phyloP scores from a whole-genome alignment of 202 grass and related monocot genomes.

The Schoenoplectus triqueter region DNA sequence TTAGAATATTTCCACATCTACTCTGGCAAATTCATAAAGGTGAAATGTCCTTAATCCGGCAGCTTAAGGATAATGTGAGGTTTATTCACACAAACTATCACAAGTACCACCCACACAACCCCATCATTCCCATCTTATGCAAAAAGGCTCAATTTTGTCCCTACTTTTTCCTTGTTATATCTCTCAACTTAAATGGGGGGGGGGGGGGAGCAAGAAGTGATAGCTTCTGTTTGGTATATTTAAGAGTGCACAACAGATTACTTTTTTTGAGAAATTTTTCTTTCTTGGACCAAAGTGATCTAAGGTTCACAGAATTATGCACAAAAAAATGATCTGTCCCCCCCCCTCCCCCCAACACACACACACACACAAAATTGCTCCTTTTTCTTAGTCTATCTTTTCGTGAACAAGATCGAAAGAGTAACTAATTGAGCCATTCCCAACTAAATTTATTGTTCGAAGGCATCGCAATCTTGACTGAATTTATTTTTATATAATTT shows the following conservation, averaged over 20 bases:
- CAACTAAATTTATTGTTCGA: not conserved
- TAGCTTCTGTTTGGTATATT: not conserved
- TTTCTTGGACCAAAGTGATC: not conserved
- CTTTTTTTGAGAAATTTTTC: not conserved
- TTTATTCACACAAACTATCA: not conserved
- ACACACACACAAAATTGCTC: not conserved
- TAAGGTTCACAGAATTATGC: constrained; percentile 6
- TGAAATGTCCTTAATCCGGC: not conserved
- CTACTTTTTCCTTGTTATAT: not conserved
- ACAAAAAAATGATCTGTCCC: constrained; percentile 5
- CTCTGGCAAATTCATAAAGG: not conserved
- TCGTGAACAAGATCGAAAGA: not conserved
- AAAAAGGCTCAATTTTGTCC: not conserved
- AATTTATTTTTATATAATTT: constrained; percentile 37
- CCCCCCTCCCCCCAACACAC: no score
- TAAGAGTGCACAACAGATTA: not conserved
- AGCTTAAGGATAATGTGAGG: not conserved
- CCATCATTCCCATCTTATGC: not conserved
- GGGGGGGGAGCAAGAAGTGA: not conserved
- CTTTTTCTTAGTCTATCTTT: constrained; percentile 16
- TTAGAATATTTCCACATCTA: not conserved
- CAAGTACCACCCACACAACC: not conserved
- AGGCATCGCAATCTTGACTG: not conserved
- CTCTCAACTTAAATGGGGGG: not conserved
- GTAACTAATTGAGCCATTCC: not conserved